Evolutionary conservation across 192 early-diverging fungal species (phyloP).

Genomic region (Funneliformis mosseae): DNA sequence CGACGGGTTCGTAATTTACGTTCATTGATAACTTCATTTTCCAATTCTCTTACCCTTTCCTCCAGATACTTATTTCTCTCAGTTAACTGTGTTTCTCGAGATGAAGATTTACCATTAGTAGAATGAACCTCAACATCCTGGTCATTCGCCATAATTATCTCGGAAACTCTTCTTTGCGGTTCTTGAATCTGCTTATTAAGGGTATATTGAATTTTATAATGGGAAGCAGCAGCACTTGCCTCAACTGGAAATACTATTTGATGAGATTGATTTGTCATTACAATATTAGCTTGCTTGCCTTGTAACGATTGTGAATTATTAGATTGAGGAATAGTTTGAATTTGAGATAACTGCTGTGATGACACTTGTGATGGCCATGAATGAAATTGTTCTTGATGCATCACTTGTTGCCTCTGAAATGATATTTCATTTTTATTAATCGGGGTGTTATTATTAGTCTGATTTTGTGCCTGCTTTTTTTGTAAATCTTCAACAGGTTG

Average conservation of each 20-base stretch:
- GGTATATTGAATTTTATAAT: slow-evolving; percentile 6
- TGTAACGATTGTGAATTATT: slow-evolving; percentile 10
- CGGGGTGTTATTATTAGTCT: not conserved
- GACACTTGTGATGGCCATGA: not conserved
- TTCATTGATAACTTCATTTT: slow-evolving; percentile 31
- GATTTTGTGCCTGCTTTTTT: slow-evolving; percentile 5
- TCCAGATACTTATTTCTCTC: slow-evolving; percentile 27
- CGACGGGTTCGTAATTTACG: slow-evolving; percentile 14
- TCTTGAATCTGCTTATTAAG: not conserved
- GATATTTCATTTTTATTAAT: not conserved
- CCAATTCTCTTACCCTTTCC: slow-evolving; percentile 21
- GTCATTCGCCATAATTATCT: not conserved
- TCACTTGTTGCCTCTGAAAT: not conserved
- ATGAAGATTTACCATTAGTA: not conserved
- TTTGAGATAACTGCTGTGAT: not conserved
- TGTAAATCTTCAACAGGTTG: not conserved
- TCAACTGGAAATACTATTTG: slow-evolving; percentile 21
- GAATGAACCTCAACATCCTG: not conserved
- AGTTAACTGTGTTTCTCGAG: not conserved
- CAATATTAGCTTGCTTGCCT: not conserved
- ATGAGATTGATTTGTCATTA: not conserved
- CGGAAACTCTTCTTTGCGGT: not conserved
- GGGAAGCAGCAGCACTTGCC: not conserved
- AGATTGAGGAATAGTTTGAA: not conserved
- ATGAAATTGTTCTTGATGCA: not conserved